Percentiles rank a stretch among this genome's conserved stretches.
These are phyloP conservation scores for Penicillium sp. DNA, from an alignment of 2,329 filamentous ascomycete genomes.

Conservation along the genomic window DNA sequence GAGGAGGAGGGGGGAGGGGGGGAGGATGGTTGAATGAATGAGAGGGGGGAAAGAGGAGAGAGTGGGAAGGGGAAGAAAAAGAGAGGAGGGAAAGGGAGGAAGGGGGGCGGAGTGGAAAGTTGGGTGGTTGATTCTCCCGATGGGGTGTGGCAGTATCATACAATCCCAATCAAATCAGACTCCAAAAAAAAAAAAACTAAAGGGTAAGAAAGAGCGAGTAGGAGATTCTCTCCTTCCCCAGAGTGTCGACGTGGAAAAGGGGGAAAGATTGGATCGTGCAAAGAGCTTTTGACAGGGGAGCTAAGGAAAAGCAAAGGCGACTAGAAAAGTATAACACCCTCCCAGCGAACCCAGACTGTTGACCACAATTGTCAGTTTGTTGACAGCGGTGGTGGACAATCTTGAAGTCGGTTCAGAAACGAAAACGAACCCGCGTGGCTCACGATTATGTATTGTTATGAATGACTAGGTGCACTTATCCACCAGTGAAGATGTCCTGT, in stretches of 20 bases:
- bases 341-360: not conserved
- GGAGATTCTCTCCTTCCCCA: not conserved
- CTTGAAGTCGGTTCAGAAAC: not conserved
- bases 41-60: conserved; percentile 16
- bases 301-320: not conserved
- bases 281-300: not conserved
- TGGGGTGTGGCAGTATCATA: not conserved
- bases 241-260: not conserved
- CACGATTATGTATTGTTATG: not conserved
- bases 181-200: not conserved
- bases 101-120: conserved; percentile 26
- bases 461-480: not conserved
- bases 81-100: conserved; percentile 33
- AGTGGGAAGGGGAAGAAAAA: conserved; percentile 21
- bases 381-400: not conserved
- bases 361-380: not conserved
- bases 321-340: conserved; percentile 1
- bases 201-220: not conserved
- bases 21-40: conserved; percentile 21
- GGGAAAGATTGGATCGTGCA: not conserved
- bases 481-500: not conserved
- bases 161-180: not conserved
- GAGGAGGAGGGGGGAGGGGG: conserved; percentile 18
- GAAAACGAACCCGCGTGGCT: not conserved
- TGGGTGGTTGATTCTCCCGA: conserved; percentile 1